Conservation (phyloP, 2,329 filamentous ascomycete genomes). For the Parafenestella ontariensis region DNA sequence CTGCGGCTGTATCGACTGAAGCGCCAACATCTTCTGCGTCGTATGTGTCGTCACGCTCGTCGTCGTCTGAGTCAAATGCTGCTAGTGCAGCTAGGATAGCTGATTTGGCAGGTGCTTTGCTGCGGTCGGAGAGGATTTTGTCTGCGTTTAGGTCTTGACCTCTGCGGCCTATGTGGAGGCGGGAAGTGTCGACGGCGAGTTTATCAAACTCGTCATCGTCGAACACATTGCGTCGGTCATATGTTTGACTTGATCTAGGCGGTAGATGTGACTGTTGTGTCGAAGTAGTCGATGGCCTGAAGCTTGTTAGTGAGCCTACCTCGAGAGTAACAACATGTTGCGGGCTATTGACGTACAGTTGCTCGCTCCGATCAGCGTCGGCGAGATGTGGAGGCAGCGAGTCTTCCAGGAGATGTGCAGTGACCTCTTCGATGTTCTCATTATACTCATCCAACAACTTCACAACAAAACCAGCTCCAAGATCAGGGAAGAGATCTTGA, state of each 20-base stretch:
- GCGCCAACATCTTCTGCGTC: slow-evolving; percentile 92
- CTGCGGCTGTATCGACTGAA: slow-evolving; percentile 71
- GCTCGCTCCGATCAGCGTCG: slow-evolving; percentile 67
- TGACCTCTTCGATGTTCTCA: slow-evolving; percentile 78
- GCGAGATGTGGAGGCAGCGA: slow-evolving; percentile 74
- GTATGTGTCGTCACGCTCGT: slow-evolving; percentile 97
- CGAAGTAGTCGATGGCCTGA: slow-evolving; percentile 23
- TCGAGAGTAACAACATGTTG: neutral
- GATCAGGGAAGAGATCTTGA: slow-evolving; percentile 90
- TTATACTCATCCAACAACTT: slow-evolving; percentile 80
- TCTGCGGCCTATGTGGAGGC: slow-evolving; percentile 80
- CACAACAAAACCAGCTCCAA: slow-evolving; percentile 82
- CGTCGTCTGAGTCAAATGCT: slow-evolving; percentile 90
- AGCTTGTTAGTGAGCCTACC: slow-evolving; percentile 16
- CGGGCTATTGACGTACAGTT: slow-evolving; percentile 55
- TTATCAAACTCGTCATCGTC: slow-evolving; percentile 77
- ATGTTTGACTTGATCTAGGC: slow-evolving; percentile 64
- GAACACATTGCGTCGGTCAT: slow-evolving; percentile 73
- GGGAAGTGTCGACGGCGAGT: slow-evolving; percentile 69
- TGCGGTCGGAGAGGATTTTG: slow-evolving; percentile 73
- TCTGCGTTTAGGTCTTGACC: slow-evolving; percentile 72
- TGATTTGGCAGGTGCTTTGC: slow-evolving; percentile 75
- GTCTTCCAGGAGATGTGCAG: slow-evolving; percentile 81
- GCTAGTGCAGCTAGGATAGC: slow-evolving; percentile 88
- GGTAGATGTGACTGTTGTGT: slow-evolving; percentile 53